Evolutionary conservation across 805 yeast genomes (phyloP), one percentile per base, ranked within the genome.

Genomic region (Saturnispora diversa): DNA sequence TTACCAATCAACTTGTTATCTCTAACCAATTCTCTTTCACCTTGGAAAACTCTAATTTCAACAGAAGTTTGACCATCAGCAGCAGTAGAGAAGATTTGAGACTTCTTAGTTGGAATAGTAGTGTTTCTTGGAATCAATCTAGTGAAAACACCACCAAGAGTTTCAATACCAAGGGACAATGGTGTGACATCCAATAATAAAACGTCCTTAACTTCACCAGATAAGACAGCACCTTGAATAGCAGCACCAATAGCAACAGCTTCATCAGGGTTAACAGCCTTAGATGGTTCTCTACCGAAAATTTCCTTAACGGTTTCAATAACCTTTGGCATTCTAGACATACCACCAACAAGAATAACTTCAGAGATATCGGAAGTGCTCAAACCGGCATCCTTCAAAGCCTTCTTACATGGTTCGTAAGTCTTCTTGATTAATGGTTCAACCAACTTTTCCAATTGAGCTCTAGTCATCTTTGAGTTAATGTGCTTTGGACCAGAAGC

Each of bases 31-130:
- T 87, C 96, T 76, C 97, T 84, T 77, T 87, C 97, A 75, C 97
- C 97, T 74, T 87, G 96, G 95, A 85, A 88, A 46, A 87, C 97
- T 72, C 96, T 82, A 70, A 87, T 87, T 74, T 86, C 95, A 55
- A 86, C 95, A 56, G 94, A 83, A 50, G 95, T 86, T 75, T 86
- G 96, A 64, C 95, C 95, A 55, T 90, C 83, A 51, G 94, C 87
- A 50, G 95, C 95, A 56, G 96, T 86, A 41, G 95, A 85, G 82
- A 88, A 87, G 58, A 87, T 79, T 73, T 87, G 96, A 36, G 95
- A 84, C 72, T 87, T 87, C 78, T 86, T 85, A 56, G 95, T 86
- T 66, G 97, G 97, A 52, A 87, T 86, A 49, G 97, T 87, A 54
- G 97, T 87, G 80, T 87, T 84, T 70, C 94, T 81, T 70, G 84